Base-by-base conservation (phyloP, 75 land plant species). In the Ceratopteris richardii region DNA sequence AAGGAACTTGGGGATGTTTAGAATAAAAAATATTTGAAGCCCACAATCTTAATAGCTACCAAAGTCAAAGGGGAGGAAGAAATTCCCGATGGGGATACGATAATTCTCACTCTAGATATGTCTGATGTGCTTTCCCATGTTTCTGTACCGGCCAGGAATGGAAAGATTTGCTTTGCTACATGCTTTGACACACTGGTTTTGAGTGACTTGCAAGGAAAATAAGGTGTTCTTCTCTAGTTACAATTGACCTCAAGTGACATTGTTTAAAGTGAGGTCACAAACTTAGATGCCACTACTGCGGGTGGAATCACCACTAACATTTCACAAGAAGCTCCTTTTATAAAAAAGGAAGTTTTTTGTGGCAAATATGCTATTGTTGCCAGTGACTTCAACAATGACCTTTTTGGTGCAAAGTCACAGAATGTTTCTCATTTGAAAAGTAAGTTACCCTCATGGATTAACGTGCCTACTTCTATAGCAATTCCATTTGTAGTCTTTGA, bases 41-140 rank as follows among this genome's bases (percentile, higher is more conserved):
- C 88, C 46, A 95, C 99, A 54, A 74, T 95, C 53, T 48, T 95
- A 51, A 80, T 95, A 16, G 87, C 82, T 44, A 85, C 80, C 44
- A 73, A 67, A 62, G 99, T 95, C 21, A 90, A 82, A 60, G 99
- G 99, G 31, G 99, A 95, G 64, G 99, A 95, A 66, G 99, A 95
- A 76, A 95, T 95, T 65, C 99, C 99, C 37, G 88, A 82, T 75
- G 97, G 99, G 39, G 81, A 77, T 16, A 84, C 87, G 63, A 97
- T 92, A 57, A 86, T 95, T 28, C 54, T 95, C 66, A 95, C 99
- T 29, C 84, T 92, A 57, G 99, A 95, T 54, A 95, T 95, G 97
- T 97, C 97, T 18, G 99, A 95, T 78, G 88, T 95, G 22, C 64
- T 95, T 42, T 95, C 99, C 55, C 99, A 95, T 77, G 99, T 95